Evolutionary conservation across 495 filamentous ascomycete genomes (phyloP), one percentile per base, ranked within the genome.

Genomic region (Daldinia childiae): DNA sequence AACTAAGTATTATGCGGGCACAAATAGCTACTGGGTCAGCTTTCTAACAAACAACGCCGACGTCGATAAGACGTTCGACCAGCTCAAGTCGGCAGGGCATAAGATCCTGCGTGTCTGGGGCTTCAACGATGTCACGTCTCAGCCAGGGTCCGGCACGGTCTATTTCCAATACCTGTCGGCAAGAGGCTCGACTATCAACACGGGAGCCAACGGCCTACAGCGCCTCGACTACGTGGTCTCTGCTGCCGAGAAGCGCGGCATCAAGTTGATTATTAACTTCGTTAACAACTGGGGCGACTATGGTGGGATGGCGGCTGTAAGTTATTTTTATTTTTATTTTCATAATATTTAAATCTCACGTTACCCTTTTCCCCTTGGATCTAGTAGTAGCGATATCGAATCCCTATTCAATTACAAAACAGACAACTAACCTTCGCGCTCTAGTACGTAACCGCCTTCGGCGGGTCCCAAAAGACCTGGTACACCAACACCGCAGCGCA

Each of bases 11-110:
- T 91, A 84, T 74, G 87, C 89, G 3, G 91, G 91, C 15, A 90
- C 89, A 4, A 93, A 94, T 78, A 80, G 86, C 51, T 93, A 93
- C 83, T 94, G 90, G 90, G 86, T 92, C 68, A 81, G 84, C 17
- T 92, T 92, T 81, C 84, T 92, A 24, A 87, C 82, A 19, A 88
- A 87, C 75, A 82, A 87, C 66, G 79, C 75, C n/a, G 89, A 92
- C 74, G 86, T 92, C 9, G 88, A 91, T 68, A 83, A 83, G n/a
- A 80, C 89, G 45, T 73, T 84, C 14, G 80, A 87, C 69, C 76
- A 86, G 58, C 76, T 86, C 51, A 64, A 60, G 8, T 65, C 79
- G 24, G 84, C 89, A 12, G 89, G 88, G 1, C 83, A 92, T 59
- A 90, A 90, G 71, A 88, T 92, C 72, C 80, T 91, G 38, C 87